Conservation (phyloP, 495 filamentous ascomycete species). For the Elaphomyces granulatus region DNA sequence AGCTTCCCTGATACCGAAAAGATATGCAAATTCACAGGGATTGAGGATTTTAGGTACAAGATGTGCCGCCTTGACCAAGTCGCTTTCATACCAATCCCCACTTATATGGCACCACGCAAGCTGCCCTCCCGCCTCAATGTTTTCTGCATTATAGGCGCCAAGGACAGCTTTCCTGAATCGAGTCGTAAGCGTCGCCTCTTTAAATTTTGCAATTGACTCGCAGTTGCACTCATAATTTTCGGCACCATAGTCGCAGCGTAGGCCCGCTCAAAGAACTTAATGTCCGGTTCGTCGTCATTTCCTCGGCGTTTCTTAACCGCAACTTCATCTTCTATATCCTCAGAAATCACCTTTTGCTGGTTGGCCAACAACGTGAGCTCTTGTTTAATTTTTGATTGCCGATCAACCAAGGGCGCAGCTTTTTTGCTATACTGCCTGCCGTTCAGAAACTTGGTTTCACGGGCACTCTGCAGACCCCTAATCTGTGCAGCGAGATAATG, state of each 20-base stretch:
- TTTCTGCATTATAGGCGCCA: neutral
- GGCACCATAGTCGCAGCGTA: conserved; percentile 7
- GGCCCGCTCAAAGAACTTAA: conserved; percentile 5
- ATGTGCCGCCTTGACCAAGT: conserved; percentile 10
- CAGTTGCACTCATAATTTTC: conserved; percentile 7
- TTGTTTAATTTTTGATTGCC: neutral
- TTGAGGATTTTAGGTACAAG: conserved; percentile 8
- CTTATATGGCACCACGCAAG: conserved; percentile 7
- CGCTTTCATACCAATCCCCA: neutral
- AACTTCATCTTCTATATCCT: conserved; percentile 4
- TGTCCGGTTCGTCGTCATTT: too few relatives aligned
- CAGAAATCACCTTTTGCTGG: neutral
- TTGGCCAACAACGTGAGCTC: neutral
- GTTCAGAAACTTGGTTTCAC: neutral
- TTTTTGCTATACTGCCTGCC: neutral
- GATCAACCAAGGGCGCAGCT: neutral
- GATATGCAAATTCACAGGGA: conserved; percentile 5
- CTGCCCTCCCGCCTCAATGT: neutral
- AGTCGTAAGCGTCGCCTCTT: too few relatives aligned
- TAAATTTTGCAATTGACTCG: conserved; percentile 2
- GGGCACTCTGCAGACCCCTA: neutral
- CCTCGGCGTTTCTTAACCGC: too few relatives aligned
- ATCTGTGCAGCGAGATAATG: neutral
- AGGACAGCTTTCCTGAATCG: conserved; percentile 3
- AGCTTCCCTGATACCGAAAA: conserved; percentile 9